phyloP scores from a whole-genome alignment of 169 alveolate genomes.

The Eimeria falciformis region DNA sequence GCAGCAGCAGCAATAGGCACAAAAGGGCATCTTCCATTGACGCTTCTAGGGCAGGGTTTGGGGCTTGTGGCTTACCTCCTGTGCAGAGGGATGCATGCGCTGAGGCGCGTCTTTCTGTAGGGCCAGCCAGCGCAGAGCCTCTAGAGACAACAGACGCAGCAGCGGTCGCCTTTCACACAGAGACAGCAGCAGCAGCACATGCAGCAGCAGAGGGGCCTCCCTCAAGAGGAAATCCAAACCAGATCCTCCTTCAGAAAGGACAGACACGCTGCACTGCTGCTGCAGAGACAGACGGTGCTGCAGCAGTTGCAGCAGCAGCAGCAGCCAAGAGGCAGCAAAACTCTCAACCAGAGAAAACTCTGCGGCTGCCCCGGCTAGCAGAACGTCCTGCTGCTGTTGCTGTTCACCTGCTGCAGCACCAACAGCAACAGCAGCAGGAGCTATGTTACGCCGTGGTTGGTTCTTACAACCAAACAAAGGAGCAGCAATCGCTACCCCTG shows the following conservation, averaged over 20 bases:
- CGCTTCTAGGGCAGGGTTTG: not conserved
- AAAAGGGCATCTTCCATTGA: not conserved
- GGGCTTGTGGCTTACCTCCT: not conserved
- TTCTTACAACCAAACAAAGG: not conserved
- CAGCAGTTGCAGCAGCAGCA: conserved; percentile 41
- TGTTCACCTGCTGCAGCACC: conserved; percentile 3
- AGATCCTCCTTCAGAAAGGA: not conserved
- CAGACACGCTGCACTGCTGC: too few relatives aligned
- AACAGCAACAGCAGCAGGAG: not conserved
- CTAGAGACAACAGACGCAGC: conserved; percentile 39
- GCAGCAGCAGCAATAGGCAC: conserved; percentile 11
- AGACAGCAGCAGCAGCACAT: conserved; percentile 30
- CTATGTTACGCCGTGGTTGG: conserved; percentile 29
- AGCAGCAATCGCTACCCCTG: not conserved
- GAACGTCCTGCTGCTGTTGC: not conserved
- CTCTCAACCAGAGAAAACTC: not conserved
- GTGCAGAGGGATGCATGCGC: not conserved
- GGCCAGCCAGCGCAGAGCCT: not conserved
- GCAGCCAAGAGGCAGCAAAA: not conserved
- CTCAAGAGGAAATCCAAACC: not conserved
- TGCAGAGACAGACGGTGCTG: conserved; percentile 13
- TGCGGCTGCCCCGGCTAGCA: not conserved
- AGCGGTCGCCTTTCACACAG: conserved; percentile 22
- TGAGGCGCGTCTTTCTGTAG: not conserved
- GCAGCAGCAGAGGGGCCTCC: conserved; percentile 34